Base-by-base conservation (phyloP, 2,329 filamentous ascomycete genomes). In the Exophiala viscosa region DNA sequence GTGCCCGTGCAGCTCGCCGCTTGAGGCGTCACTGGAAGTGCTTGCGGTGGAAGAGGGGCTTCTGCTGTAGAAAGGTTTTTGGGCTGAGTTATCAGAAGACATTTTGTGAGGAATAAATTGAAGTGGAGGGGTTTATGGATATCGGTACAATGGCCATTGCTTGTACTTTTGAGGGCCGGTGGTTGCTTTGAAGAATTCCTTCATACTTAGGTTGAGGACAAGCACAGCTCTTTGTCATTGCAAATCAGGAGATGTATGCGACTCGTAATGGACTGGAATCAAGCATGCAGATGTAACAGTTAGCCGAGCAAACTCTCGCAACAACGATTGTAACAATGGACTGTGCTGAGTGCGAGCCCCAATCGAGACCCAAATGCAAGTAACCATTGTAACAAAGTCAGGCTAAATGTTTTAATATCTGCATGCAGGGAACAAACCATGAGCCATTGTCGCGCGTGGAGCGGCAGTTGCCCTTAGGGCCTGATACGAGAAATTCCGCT, bases 1-100 rank as follows among this genome's bases (percentile, higher is more conserved):
- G 31, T 58, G 57, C 39, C 32, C 35, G 43, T 59, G 57, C 48
- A 59, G 54, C 31, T 55, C 52, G 31, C 36, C 31, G 35, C 18
- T 45, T 7, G 40, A 45, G 3, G 57, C 52, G 20, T n/a, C 39
- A 14, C 17, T 47, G 9, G 51, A 57, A 5, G 51, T 53, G 23
- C 34, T 36, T 13, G 57, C 55, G 10, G 54, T 55, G 17, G 56
- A 59, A n/a, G 53, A 50, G 3, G 40, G 32, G 17, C 50, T 28
- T 28, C 23, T 38, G 15, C 38, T 17, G 31, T 31, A 45, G 7
- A 32, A 2, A 18, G 45, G 47, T 38, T 47, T 50, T 28, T 31
- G 28, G 11, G 11, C 28, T 28, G 23, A n/a, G 36, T 11, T 31
- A 17, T 31, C 28, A 10, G 10, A 17, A 42, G 40, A 28, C 40